Evolutionary conservation across 345 rosid genomes (phyloP).

Genomic region (rapeseed (Brassica napus)): DNA sequence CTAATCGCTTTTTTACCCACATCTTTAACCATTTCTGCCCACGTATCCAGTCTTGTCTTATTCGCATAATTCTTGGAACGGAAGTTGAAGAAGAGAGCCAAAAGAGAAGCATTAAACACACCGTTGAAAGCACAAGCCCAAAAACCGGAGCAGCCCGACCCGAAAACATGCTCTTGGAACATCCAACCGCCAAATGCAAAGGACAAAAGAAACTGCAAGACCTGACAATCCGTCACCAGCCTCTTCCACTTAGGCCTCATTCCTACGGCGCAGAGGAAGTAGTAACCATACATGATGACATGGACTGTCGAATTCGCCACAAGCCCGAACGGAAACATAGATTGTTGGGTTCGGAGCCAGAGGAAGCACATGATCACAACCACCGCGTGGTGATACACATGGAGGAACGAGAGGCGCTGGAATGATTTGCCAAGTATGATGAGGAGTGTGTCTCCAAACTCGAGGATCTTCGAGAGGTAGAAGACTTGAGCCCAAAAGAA

Average conservation of each 20-base stretch:
- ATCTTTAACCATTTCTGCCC: background rate
- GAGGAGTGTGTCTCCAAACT: conserved; percentile 59
- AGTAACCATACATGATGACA: conserved; percentile 71
- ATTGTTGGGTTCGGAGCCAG: conserved; percentile 59
- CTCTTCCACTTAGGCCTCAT: conserved; percentile 73
- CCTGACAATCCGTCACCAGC: conserved; percentile 72
- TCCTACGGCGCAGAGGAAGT: conserved; percentile 62
- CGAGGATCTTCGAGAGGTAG: conserved; percentile 68
- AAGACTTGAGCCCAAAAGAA: conserved; percentile 78
- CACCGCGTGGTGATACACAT: conserved; percentile 76
- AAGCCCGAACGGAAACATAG: conserved; percentile 63
- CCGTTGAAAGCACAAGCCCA: conserved; percentile 73
- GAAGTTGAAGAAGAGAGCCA: conserved; percentile 65
- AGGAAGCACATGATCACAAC: conserved; percentile 74
- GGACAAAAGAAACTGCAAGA: conserved; percentile 69
- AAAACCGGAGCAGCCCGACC: conserved; percentile 67
- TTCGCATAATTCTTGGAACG: conserved; percentile 54
- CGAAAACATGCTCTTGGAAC: conserved; percentile 52
- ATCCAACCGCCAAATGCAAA: conserved; percentile 52
- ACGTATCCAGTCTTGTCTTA: background rate
- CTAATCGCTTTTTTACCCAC: background rate
- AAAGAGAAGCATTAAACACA: conserved; percentile 62
- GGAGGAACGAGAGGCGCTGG: conserved; percentile 75
- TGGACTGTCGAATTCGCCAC: conserved; percentile 63
- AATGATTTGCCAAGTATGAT: conserved; percentile 54